Conservation (phyloP, 352 stramenopile genomes). For the Phytopythium mirpurense region DNA sequence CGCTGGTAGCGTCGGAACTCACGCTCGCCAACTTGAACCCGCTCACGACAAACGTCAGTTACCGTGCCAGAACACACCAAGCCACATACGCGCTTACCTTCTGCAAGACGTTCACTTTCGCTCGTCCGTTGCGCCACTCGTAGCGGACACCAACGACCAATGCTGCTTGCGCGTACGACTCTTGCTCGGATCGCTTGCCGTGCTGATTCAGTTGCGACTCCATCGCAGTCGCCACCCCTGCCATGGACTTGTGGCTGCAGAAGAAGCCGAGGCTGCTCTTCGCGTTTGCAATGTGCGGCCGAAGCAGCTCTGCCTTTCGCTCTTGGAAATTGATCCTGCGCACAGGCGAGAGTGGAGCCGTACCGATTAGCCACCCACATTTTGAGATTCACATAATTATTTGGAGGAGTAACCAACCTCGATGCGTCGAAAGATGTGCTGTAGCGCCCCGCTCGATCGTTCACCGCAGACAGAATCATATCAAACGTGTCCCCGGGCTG, state of each 20-base stretch:
- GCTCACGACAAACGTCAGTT: not conserved
- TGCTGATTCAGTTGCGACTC: not conserved
- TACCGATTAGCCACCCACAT: not conserved
- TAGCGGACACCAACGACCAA: constrained; percentile 52
- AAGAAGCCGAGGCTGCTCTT: constrained; percentile 44
- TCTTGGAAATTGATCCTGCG: constrained; percentile 42
- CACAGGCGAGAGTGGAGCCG: not conserved
- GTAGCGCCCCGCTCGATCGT: not conserved
- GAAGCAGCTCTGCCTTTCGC: constrained; percentile 42
- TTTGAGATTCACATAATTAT: too few species aligned
- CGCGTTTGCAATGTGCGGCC: constrained; percentile 28
- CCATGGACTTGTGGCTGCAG: constrained; percentile 52
- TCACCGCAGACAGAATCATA: not conserved
- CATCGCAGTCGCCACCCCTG: not conserved
- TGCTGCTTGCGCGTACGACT: constrained; percentile 23
- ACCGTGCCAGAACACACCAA: too few species aligned
- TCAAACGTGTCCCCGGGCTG: not conserved
- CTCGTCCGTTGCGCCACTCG: constrained; percentile 65
- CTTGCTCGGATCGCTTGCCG: not conserved
- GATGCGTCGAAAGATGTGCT: constrained; percentile 20
- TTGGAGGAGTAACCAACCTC: constrained; percentile 19
- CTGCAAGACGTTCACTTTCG: constrained; percentile 52
- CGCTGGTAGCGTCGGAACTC: not conserved
- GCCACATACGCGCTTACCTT: constrained; percentile 28
- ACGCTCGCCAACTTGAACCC: not conserved